Conservation (phyloP, 371 early-diverging fungal species). For the Funneliformis caledonium region DNA sequence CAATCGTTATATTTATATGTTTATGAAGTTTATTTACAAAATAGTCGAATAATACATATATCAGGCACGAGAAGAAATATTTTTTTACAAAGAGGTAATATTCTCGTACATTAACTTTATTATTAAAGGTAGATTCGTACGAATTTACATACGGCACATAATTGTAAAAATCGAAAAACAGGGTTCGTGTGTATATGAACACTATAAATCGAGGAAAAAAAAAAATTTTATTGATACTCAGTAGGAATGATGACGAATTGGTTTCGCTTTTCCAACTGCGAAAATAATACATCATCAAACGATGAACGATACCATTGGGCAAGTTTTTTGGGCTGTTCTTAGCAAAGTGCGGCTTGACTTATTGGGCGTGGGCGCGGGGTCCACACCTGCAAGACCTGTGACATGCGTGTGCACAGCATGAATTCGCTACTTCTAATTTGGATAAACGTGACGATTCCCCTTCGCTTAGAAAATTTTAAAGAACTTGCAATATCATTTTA, state of each 20-base stretch:
- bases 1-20: not conserved
- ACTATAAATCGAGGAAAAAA: not conserved
- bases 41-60: not conserved
- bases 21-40: not conserved
- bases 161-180: not conserved
- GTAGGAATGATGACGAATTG: not conserved
- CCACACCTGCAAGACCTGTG: not conserved
- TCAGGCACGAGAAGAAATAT: not conserved
- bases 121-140: not conserved
- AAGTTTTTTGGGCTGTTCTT: not conserved
- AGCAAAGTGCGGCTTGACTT: not conserved
- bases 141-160: slow-evolving; percentile 17
- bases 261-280: not conserved
- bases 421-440: not conserved
- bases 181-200: not conserved
- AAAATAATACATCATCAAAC: not conserved
- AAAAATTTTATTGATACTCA: not conserved
- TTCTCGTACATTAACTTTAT: not conserved
- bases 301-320: not conserved
- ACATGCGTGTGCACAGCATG: not conserved
- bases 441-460: not conserved
- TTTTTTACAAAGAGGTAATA: not conserved
- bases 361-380: not conserved
- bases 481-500: no score
- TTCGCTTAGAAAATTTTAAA: not conserved